phyloP scores from a whole-genome alignment of 2,329 filamentous ascomycete genomes.

The Pseudogymnoascus sp. region DNA sequence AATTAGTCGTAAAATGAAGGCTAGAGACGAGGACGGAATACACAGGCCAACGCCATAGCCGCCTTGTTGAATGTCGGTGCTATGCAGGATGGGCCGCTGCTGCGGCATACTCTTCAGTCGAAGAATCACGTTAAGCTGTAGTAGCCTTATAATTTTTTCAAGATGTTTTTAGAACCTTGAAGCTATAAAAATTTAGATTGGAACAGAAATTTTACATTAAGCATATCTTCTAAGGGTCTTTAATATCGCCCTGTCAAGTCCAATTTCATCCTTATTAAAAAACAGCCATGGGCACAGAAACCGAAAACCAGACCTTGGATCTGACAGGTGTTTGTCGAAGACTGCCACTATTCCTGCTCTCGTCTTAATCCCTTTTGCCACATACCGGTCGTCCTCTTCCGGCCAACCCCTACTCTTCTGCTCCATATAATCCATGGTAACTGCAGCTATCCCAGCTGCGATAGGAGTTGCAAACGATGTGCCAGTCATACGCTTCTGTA shows the following conservation, averaged over 20 bases:
- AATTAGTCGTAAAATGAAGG: not conserved
- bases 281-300: not conserved
- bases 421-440: not conserved
- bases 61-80: not conserved
- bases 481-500: not conserved
- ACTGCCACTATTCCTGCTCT: not conserved
- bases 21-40: not conserved
- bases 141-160: not conserved
- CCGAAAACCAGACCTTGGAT: not conserved
- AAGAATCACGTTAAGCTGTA: not conserved
- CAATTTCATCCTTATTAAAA: not conserved
- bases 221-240: not conserved
- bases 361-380: not conserved
- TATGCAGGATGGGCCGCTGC: not conserved
- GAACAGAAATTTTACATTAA: not conserved
- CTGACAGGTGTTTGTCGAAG: not conserved
- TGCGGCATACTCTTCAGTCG: not conserved
- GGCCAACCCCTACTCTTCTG: not conserved
- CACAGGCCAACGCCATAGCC: not conserved
- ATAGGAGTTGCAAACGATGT: not conserved
- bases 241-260: not conserved
- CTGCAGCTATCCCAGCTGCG: not conserved
- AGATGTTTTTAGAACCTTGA: not conserved
- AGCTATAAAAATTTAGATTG: not conserved
- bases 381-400: not conserved